A percentile compares a stretch with the other conserved stretches of the same genome.
Evolutionary conservation across 1,284 basidiomycete genomes (phyloP).

Genomic region (Moesziomyces sp.): DNA sequence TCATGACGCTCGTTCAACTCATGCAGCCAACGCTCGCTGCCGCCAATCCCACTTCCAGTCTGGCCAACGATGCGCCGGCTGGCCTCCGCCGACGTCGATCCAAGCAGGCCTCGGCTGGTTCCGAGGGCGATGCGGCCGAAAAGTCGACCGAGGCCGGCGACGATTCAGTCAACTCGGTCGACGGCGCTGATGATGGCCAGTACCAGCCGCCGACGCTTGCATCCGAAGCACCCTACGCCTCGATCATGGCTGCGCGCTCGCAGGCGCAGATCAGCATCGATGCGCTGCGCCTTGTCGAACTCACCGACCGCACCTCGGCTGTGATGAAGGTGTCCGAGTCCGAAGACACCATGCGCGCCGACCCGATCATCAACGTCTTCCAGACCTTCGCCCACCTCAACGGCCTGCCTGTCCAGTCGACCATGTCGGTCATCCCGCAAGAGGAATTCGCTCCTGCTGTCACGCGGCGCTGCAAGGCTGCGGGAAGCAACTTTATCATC

Average conservation of each 20-base stretch:
- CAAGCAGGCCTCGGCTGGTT: slow-evolving; percentile 18
- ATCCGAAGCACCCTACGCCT: slow-evolving; percentile 36
- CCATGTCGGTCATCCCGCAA: slow-evolving; percentile 76
- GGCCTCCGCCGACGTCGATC: slow-evolving; percentile 32
- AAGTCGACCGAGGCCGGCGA: slow-evolving; percentile 24
- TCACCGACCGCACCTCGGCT: slow-evolving; percentile 85
- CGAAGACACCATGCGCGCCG: slow-evolving; percentile 76
- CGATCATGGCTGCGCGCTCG: slow-evolving; percentile 14
- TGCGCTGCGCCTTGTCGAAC: slow-evolving; percentile 71
- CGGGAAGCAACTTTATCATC: slow-evolving; percentile 79
- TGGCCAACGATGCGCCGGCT: slow-evolving; percentile 2
- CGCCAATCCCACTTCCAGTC: slow-evolving; percentile 15
- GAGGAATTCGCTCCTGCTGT: slow-evolving; percentile 79
- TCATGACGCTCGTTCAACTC: slow-evolving; percentile 72
- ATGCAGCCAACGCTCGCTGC: slow-evolving; percentile 67
- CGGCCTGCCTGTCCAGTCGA: slow-evolving; percentile 74
- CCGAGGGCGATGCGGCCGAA: slow-evolving; percentile 25
- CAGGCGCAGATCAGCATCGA: slow-evolving; percentile 52
- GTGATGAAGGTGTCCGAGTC: slow-evolving; percentile 82
- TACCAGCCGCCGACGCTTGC: slow-evolving; percentile 41
- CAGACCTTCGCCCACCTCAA: slow-evolving; percentile 82
- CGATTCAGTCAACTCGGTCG: slow-evolving; percentile 30
- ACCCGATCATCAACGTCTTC: slow-evolving; percentile 83
- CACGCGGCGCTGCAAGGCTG: slow-evolving; percentile 74
- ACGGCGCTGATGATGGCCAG: slow-evolving; percentile 29